phyloP scores from a whole-genome alignment of 345 rosid genomes.

The Boechera divaricarpa region DNA sequence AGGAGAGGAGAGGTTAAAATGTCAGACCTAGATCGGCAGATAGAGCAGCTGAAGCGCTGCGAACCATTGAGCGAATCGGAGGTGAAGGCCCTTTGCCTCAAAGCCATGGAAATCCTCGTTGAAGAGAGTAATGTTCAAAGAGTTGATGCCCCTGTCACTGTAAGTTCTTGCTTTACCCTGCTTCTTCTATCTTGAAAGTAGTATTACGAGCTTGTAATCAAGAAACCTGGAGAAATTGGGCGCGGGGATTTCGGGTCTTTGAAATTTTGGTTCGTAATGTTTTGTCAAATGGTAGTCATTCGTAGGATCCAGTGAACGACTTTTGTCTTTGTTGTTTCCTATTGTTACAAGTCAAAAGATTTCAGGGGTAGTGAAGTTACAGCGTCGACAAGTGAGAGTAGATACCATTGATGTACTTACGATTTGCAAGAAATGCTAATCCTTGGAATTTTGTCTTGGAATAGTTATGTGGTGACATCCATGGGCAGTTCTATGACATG shows the following conservation, averaged over 20 bases:
- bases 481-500: conserved; percentile 98
- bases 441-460: neutral
- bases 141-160: conserved; percentile 97
- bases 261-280: conserved; percentile 13
- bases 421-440: conserved; percentile 30
- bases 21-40: conserved; percentile 97
- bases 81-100: conserved; percentile 92
- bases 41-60: conserved; percentile 95
- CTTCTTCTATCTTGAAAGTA: neutral
- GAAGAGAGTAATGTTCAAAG: conserved; percentile 99
- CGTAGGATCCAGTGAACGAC: conserved; percentile 11
- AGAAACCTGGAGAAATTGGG: conserved; percentile 1
- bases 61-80: conserved; percentile 96
- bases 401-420: conserved; percentile 1
- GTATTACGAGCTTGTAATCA: conserved; percentile 5
- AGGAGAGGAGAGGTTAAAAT: conserved; percentile 42
- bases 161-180: conserved; percentile 42
- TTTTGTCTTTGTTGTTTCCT: neutral
- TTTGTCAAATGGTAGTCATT: neutral
- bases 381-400: conserved; percentile 22
- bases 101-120: conserved; percentile 95
- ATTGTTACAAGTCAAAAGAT: conserved; percentile 14
- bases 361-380: conserved; percentile 8
- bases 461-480: conserved; percentile 96
- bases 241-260: conserved; percentile 3